Conservation (phyloP, 495 filamentous ascomycete genomes). For the Hyphodiscus hymeniophilus region DNA sequence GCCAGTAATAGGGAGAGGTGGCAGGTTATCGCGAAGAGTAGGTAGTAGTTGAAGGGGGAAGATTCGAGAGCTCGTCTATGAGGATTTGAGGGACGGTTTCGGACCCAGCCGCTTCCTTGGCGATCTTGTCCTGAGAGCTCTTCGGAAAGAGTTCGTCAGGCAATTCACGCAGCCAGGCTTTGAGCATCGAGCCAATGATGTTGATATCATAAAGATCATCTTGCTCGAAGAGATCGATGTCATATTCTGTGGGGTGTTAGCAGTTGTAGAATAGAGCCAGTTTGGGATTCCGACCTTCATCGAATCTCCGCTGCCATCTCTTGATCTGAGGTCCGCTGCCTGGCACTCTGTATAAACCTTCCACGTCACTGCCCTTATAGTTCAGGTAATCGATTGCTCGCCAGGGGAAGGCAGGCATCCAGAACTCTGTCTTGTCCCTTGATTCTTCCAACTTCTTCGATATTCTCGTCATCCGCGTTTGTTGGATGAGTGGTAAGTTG, state of each 20-base stretch:
- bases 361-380: constrained; percentile 80
- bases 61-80: constrained; percentile 80
- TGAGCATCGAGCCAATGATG: constrained; percentile 86
- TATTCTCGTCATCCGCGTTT: constrained; percentile 79
- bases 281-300: constrained; percentile 46
- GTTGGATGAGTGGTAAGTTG: constrained; percentile 71
- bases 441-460: constrained; percentile 76
- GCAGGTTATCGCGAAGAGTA: constrained; percentile 91
- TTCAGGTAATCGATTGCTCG: constrained; percentile 91
- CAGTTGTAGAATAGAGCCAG: background rate
- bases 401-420: constrained; percentile 93
- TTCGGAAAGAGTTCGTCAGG: constrained; percentile 87
- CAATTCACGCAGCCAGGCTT: constrained; percentile 88
- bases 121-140: constrained; percentile 63
- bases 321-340: constrained; percentile 78
- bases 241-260: constrained; percentile 50
- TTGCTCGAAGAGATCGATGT: constrained; percentile 79
- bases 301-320: constrained; percentile 80
- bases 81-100: constrained; percentile 70
- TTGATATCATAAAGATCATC: constrained; percentile 87
- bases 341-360: constrained; percentile 82
- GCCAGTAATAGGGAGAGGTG: constrained; percentile 81
- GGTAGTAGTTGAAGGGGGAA: constrained; percentile 90
- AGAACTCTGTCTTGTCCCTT: constrained; percentile 89
- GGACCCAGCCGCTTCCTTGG: constrained; percentile 63